Evolutionary conservation across 768 basidiomycete genomes (phyloP).

Genomic region (Lactifluus rugatus): DNA sequence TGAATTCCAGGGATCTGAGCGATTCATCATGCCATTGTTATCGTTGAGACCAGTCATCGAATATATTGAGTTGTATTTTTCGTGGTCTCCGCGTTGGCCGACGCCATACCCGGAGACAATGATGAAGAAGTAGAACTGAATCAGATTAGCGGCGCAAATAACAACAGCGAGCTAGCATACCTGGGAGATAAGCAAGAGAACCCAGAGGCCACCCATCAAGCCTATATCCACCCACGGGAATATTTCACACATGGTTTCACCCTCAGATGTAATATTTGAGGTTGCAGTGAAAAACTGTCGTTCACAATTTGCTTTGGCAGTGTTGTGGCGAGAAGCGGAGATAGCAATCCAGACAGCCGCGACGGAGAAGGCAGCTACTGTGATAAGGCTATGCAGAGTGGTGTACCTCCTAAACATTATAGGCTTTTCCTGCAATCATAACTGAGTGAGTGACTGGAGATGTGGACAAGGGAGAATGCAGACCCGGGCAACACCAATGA

Average conservation of each 20-base stretch:
- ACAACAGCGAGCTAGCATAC: constrained; percentile 32
- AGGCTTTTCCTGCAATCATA: constrained; percentile 46
- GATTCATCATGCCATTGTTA: constrained; percentile 56
- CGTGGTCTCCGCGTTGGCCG: constrained; percentile 71
- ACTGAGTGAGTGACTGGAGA: neutral
- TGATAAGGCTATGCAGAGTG: constrained; percentile 48
- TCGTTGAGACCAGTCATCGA: constrained; percentile 44
- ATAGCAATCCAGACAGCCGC: constrained; percentile 75
- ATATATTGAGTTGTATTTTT: constrained; percentile 66
- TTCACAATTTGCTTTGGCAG: constrained; percentile 61
- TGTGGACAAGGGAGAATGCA: constrained; percentile 17
- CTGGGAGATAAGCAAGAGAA: constrained; percentile 68
- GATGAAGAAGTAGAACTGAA: constrained; percentile 40
- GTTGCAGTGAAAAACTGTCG: constrained; percentile 40
- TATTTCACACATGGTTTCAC: constrained; percentile 70
- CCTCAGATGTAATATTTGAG: constrained; percentile 37
- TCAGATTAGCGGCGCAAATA: constrained; percentile 27
- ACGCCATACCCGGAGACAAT: constrained; percentile 56
- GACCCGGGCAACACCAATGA: constrained; percentile 75
- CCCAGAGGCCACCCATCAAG: constrained; percentile 84
- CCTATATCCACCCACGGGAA: constrained; percentile 92
- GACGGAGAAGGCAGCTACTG: constrained; percentile 57
- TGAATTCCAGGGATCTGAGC: constrained; percentile 62
- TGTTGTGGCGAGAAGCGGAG: constrained; percentile 67
- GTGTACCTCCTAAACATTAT: constrained; percentile 59